Base-by-base conservation (phyloP, 2,329 filamentous ascomycete genomes). In the Pseudopithomyces chartarum region DNA sequence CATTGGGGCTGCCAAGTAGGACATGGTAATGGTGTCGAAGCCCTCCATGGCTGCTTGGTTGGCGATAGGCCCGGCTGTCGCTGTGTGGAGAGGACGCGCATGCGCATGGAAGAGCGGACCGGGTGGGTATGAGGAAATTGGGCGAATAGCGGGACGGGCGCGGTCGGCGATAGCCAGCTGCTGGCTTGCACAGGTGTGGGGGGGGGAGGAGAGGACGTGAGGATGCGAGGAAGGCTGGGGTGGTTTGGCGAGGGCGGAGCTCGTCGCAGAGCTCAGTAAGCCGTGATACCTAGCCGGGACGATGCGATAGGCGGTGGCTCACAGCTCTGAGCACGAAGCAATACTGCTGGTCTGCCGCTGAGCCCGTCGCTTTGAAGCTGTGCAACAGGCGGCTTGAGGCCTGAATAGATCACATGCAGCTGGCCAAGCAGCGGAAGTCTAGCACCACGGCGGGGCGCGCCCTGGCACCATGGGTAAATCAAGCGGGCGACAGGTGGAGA, bases 21-120 rank as follows among this genome's bases (percentile, higher is more conserved):
- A 83, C 85, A 87, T 86, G 71, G 82, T 80, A 75, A 84, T 82
- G 63, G 82, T 83, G 71, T 86, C 84, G 75, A 84, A 86, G 73
- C 82, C 80, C 68, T 86, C 84, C 77, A 79, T 79, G 57, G 65
- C 70, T 69, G 65, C 69, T 70, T 60, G 58, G 59, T 55, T 56
- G 60, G 61, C 53, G 62, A 54, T 52, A 60, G 60, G 65, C 66
- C 65, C 61, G 63, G 61, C 57, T 54, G 55, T 23, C 60, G 56
- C 23, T 49, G 56, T 23, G 55, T 33, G 29, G 60, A 54, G 55
- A 58, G 23, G 64, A 65, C 62, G 72, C 70, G 73, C 72, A 56
- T 64, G 71, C 65, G 69, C 68, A 63, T 63, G 61, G 20, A 59
- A 39, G 36, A 48, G 50, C 55, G 38, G 52, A 13, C 12, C 13